A percentile compares a stretch with the other conserved stretches of the same genome.
phyloP scores from a whole-genome alignment of 148 eudicot species.

The Chenopodium quinoa region DNA sequence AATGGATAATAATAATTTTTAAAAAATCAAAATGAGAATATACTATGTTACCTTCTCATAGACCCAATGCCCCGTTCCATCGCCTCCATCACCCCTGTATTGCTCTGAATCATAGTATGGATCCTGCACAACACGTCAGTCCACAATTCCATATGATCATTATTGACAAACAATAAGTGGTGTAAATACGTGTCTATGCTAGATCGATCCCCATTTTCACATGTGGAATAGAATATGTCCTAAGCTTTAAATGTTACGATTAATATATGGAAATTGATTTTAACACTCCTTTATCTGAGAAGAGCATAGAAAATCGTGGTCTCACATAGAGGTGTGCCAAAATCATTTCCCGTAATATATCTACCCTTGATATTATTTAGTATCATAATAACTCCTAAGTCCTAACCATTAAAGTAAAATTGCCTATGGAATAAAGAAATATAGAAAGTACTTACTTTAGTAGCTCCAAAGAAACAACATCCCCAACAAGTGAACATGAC shows the following conservation, averaged over 20 bases:
- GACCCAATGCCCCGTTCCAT: conserved; percentile 82
- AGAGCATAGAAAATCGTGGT: too few relatives aligned
- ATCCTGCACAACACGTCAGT: conserved; percentile 43
- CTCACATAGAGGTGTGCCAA: too few relatives aligned
- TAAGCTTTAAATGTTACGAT: neutral
- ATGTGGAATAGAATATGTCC: neutral
- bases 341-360: neutral
- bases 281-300: too few relatives aligned
- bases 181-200: neutral
- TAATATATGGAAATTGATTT: neutral
- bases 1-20: neutral
- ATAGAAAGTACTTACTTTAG: conserved; percentile 49
- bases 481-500: conserved; percentile 87
- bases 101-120: conserved; percentile 77
- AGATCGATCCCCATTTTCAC: neutral
- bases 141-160: neutral
- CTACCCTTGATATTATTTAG: too few relatives aligned
- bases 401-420: neutral
- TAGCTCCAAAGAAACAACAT: conserved; percentile 79
- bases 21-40: neutral
- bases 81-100: conserved; percentile 84
- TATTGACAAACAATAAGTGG: neutral
- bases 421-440: neutral
- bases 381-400: neutral
- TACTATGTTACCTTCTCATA: conserved; percentile 58